These are phyloP conservation scores for Penicillium sp. DNA, from an alignment of 2,329 filamentous ascomycete genomes.

Conservation along the genomic window DNA sequence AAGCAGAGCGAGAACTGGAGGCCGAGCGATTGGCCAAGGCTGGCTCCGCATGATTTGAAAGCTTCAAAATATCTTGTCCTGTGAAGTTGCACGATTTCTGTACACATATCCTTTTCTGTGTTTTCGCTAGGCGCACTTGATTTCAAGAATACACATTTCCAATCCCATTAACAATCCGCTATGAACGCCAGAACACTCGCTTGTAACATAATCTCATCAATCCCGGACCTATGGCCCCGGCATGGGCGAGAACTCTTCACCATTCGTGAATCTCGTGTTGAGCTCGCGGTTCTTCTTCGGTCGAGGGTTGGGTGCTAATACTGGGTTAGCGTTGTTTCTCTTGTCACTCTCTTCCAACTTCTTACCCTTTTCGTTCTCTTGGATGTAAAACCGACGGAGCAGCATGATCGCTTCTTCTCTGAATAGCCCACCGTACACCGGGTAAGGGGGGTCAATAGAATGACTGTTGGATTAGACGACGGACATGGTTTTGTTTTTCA, in stretches of 20 bases:
- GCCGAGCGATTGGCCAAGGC: slow-evolving; percentile 62
- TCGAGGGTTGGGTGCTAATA: slow-evolving; percentile 64
- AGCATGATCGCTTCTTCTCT: slow-evolving; percentile 92
- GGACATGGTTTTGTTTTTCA: background rate
- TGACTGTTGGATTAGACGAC: slow-evolving; percentile 51
- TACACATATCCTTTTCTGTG: slow-evolving; percentile 32
- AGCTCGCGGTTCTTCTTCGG: slow-evolving; percentile 67
- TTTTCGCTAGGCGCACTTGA: slow-evolving; percentile 28
- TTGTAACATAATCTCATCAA: background rate
- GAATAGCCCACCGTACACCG: slow-evolving; percentile 84
- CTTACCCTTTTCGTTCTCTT: slow-evolving; percentile 89
- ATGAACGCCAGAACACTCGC: background rate
- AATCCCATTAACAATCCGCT: slow-evolving; percentile 5
- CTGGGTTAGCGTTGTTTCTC: slow-evolving; percentile 13
- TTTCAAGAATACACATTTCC: slow-evolving; percentile 27
- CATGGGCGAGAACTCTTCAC: slow-evolving; percentile 11
- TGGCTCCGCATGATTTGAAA: slow-evolving; percentile 23
- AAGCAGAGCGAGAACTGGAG: slow-evolving; percentile 92
- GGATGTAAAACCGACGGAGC: slow-evolving; percentile 91
- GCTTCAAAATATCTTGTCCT: slow-evolving; percentile 17
- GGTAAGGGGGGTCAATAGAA: slow-evolving; percentile 77
- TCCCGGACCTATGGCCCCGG: too few relatives aligned
- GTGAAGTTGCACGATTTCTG: slow-evolving; percentile 26
- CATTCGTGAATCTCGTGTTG: slow-evolving; percentile 60
- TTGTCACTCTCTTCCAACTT: background rate